Conservation (phyloP, 2,329 filamentous ascomycete genomes). For the Sporothrix schenckii region DNA sequence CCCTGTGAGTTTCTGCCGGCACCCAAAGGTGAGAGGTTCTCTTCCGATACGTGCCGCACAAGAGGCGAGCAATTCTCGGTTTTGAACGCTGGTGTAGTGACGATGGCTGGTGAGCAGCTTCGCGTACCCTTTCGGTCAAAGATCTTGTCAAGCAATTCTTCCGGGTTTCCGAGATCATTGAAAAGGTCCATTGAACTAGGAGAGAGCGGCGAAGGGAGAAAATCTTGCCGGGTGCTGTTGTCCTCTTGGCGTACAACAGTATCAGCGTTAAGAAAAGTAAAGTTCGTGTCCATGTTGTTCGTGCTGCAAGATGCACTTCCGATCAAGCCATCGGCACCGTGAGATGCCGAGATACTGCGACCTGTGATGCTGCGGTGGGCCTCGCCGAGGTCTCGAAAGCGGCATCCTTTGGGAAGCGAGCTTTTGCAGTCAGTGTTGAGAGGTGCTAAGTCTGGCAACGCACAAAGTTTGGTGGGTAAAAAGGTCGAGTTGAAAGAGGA, state of each 20-base stretch:
- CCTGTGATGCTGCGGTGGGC: conserved; percentile 48
- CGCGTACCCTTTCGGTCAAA: conserved; percentile 18
- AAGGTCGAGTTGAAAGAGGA: neutral
- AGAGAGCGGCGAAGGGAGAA: neutral
- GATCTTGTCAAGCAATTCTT: conserved; percentile 27
- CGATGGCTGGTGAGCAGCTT: neutral
- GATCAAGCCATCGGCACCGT: neutral
- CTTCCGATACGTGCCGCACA: neutral
- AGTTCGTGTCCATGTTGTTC: neutral
- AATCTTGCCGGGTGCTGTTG: neutral
- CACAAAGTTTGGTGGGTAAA: neutral
- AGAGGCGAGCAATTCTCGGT: neutral
- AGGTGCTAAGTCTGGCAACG: conserved; percentile 18
- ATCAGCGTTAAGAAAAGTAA: conserved; percentile 24
- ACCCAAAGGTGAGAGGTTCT: neutral
- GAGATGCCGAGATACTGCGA: conserved; percentile 32
- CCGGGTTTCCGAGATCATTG: neutral
- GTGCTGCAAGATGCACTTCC: conserved; percentile 3
- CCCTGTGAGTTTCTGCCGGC: neutral
- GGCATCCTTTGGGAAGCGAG: conserved; percentile 42
- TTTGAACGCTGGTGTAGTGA: neutral
- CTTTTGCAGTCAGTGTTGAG: conserved; percentile 22
- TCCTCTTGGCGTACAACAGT: neutral
- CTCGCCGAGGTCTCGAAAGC: conserved; percentile 46
- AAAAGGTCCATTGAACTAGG: neutral